Evolutionary conservation across 768 basidiomycete species (phyloP), one percentile per base, ranked within the genome.

Genomic region (Hortiboletus campestris): DNA sequence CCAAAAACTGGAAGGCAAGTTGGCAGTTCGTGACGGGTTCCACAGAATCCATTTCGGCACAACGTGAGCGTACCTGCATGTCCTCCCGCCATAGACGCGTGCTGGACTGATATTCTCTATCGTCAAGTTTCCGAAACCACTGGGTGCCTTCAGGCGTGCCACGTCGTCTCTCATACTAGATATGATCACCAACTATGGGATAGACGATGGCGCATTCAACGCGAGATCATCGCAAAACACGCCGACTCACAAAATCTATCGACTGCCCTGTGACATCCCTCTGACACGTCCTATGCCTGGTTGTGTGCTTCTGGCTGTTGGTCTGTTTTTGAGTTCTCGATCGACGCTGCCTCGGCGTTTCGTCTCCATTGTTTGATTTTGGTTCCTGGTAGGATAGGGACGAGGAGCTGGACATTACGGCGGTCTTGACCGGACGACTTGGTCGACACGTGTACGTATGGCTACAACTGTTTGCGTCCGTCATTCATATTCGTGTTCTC

Each of bases 381-480:
- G 10, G 60, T 67, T 22, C 66, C 68, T 14, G 61, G 59, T 14
- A 63, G 14, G n/a, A 69, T 28, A 16, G 67, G 68, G 20, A 62
- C 56, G 28, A 70, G 58, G 12, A 68, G 57, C 14, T 70, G 66
- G 22, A 62, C 61, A 43, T 69, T 62, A 6, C 65, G 66, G 4
- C 67, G 55, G 54, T 71, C 59, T 51, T 56, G 63, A 35, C 32
- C 31, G 2, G 67, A 51, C 36, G 71, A 32, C 47, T 60, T 65
- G 31, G 67, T 61, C 5, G 63, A 63, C 2, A 55, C 57, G 29
- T 70, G 67, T 14, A 70, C 69, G 16, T 70, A 70, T 41, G 68
- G 65, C 49, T 59, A 69, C 43, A 70, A 29, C 68, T 70, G 31
- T 45, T 22, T 14, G 29, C 29, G 19, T 45, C 17, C 29, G 16